phyloP scores from a whole-genome alignment of 371 early-diverging fungal genomes.

The Batkoa obscura region DNA sequence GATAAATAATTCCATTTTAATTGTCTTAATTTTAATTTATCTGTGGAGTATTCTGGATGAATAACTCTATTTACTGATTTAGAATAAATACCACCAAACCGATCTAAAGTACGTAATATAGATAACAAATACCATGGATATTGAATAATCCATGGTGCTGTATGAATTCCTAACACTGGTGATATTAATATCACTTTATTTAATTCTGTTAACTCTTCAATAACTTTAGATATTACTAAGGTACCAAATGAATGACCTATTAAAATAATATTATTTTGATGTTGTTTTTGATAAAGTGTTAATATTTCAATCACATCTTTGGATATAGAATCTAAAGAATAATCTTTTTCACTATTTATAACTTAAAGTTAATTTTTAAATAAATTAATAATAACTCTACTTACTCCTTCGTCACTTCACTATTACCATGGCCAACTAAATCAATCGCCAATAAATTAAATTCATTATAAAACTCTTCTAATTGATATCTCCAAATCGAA shows the following conservation, averaged over 20 bases:
- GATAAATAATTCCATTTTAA: not conserved
- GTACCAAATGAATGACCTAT: slow-evolving; percentile 1
- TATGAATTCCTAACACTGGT: not conserved
- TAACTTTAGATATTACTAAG: not conserved
- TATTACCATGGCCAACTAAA: not conserved
- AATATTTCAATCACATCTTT: not conserved
- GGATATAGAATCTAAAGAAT: not conserved
- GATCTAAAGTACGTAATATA: not conserved
- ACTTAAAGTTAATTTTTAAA: no score
- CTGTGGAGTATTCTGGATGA: not conserved
- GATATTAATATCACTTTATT: not conserved
- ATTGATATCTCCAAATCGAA: not conserved
- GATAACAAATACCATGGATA: not conserved
- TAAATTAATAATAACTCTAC: not conserved
- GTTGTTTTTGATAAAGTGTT: not conserved
- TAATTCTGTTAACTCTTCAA: not conserved
- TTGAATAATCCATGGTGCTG: not conserved
- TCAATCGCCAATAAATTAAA: not conserved
- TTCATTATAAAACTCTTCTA: not conserved
- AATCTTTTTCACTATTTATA: not conserved
- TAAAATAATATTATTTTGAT: not conserved
- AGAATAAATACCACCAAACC: not conserved
- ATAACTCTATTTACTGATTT: not conserved
- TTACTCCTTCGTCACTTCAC: not conserved
- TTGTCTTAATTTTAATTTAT: not conserved